phyloP scores from a whole-genome alignment of 2,329 filamentous ascomycete species.

The Apiospora aurea region DNA sequence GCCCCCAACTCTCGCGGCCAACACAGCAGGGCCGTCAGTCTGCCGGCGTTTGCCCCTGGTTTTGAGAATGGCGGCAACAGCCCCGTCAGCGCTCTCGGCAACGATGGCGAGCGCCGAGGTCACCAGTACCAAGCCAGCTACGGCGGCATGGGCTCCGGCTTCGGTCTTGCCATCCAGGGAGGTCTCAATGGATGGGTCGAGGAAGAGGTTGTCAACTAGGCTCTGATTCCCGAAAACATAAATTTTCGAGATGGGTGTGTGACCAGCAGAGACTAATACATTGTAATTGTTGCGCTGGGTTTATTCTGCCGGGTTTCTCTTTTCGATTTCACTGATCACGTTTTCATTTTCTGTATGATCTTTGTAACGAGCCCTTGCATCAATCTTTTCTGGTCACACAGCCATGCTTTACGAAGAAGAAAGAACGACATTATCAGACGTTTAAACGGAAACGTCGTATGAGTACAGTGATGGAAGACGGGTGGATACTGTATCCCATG shows the following conservation, averaged over 20 bases:
- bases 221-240: conserved; percentile 7
- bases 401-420: conserved; percentile 24
- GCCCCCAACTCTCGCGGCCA: conserved; percentile 70
- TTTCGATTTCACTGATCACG: conserved; percentile 33
- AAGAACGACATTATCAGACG: neutral
- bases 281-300: conserved; percentile 51
- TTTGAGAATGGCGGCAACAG: conserved; percentile 67
- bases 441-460: conserved; percentile 9
- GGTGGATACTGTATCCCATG: neutral
- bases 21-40: conserved; percentile 84
- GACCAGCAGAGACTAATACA: conserved; percentile 46
- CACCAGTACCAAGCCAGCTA: conserved; percentile 73
- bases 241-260: conserved; percentile 28
- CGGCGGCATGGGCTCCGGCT: conserved; percentile 65
- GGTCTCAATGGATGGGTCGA: conserved; percentile 73
- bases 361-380: conserved; percentile 42
- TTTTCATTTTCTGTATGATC: conserved; percentile 39
- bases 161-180: conserved; percentile 68
- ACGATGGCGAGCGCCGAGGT: conserved; percentile 64
- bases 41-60: conserved; percentile 74
- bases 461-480: conserved; percentile 15
- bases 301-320: conserved; percentile 35
- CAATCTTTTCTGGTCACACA: conserved; percentile 41
- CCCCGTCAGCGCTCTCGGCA: conserved; percentile 55
- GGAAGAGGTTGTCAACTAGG: conserved; percentile 68